Percentiles rank a stretch among this genome's conserved stretches.
Evolutionary conservation across 1,284 basidiomycete species (phyloP).

Genomic region (Amylostereum areolatum): DNA sequence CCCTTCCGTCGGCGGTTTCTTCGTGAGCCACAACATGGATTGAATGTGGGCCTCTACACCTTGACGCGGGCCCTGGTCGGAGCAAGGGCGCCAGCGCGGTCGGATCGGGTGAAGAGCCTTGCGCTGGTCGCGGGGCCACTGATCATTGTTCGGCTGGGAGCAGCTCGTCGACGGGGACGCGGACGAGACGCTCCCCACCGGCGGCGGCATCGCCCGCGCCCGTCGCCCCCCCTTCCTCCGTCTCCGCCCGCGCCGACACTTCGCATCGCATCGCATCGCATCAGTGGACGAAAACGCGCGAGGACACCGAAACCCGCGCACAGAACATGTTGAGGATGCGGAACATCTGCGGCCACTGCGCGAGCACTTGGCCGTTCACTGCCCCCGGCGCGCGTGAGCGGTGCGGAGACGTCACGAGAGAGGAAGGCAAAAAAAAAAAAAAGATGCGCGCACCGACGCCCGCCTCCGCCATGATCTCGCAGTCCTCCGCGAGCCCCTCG

Average conservation of each 20-base stretch:
- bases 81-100: too few relatives aligned
- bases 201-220: constrained; percentile 10
- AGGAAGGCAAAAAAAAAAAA: not conserved
- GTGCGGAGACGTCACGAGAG: constrained; percentile 4
- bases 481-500: constrained; percentile 63
- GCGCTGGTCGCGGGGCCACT: too few relatives aligned
- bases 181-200: constrained; percentile 42
- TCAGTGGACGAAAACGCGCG: not conserved
- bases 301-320: constrained; percentile 28
- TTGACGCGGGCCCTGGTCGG: too few relatives aligned
- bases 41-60: too few relatives aligned
- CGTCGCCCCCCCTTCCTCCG: too few relatives aligned
- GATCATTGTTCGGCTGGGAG: constrained; percentile 22
- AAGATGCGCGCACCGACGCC: constrained; percentile 46
- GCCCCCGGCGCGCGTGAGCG: not conserved
- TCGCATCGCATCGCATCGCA: not conserved
- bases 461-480: constrained; percentile 68
- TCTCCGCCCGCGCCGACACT: constrained; percentile 40
- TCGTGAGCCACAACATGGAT: too few relatives aligned
- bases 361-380: constrained; percentile 73
- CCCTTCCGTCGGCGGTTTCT: too few relatives aligned
- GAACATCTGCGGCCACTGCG: constrained; percentile 80
- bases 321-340: constrained; percentile 63
- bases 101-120: too few relatives aligned
- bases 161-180: constrained; percentile 58